Evolutionary conservation across 352 stramenopile genomes (phyloP).

Genomic region (Phytophthora hybrid): DNA sequence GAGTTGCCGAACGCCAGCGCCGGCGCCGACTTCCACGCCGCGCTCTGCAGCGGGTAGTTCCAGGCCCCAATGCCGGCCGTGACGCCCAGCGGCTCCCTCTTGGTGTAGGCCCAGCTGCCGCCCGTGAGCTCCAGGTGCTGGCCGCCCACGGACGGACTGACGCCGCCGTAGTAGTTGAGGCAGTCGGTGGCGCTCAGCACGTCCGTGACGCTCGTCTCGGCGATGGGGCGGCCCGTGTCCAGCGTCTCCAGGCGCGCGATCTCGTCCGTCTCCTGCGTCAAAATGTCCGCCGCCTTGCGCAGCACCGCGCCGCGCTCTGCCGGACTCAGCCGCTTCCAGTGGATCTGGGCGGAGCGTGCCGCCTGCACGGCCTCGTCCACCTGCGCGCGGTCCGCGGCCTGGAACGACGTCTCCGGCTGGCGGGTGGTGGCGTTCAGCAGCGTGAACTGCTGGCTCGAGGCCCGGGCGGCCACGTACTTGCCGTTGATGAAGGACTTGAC

Average conservation of each 20-base stretch:
- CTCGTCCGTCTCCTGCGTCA: conserved; percentile 67
- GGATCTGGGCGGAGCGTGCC: conserved; percentile 52
- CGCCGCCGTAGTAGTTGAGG: conserved; percentile 80
- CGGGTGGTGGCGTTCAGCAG: conserved; percentile 69
- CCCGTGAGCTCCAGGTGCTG: conserved; percentile 73
- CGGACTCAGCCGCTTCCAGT: conserved; percentile 73
- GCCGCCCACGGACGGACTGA: conserved; percentile 69
- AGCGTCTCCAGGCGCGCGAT: conserved; percentile 80
- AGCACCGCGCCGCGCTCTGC: conserved; percentile 71
- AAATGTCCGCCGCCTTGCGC: conserved; percentile 65
- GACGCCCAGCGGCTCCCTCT: conserved; percentile 74
- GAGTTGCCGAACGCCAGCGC: conserved; percentile 90
- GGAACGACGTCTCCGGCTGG: conserved; percentile 63
- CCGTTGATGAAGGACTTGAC: conserved; percentile 84
- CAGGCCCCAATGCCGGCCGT: conserved; percentile 82
- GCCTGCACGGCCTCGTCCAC: conserved; percentile 62
- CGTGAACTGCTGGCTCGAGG: conserved; percentile 42
- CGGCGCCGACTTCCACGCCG: conserved; percentile 82
- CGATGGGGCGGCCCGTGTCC: conserved; percentile 80
- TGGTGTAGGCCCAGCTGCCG: conserved; percentile 83
- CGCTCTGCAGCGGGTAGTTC: conserved; percentile 88
- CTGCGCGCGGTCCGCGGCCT: conserved; percentile 49
- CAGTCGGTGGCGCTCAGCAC: conserved; percentile 78
- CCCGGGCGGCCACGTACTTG: conserved; percentile 50
- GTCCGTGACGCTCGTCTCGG: conserved; percentile 78